phyloP scores from a whole-genome alignment of 2,329 filamentous ascomycete genomes.

The Dryadomyces quercivorus region DNA sequence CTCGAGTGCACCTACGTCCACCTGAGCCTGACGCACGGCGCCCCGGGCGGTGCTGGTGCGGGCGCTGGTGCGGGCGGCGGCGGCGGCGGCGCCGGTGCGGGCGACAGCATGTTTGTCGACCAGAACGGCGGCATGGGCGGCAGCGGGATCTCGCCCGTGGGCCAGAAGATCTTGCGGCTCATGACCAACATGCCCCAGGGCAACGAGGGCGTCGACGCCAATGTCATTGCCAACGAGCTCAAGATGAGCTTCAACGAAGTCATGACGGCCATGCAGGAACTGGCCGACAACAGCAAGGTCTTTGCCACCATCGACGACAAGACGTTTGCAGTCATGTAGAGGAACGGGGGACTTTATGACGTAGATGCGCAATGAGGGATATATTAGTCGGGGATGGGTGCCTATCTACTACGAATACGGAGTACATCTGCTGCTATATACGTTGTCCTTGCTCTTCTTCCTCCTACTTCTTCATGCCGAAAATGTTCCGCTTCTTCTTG shows the following conservation, averaged over 20 bases:
- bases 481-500: slow-evolving; percentile 23
- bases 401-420: too few relatives aligned
- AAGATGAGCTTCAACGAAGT: slow-evolving; percentile 59
- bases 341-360: neutral
- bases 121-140: slow-evolving; percentile 12
- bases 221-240: slow-evolving; percentile 57
- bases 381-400: too few relatives aligned
- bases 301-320: slow-evolving; percentile 89
- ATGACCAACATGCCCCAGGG: slow-evolving; percentile 56
- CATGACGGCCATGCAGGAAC: slow-evolving; percentile 66
- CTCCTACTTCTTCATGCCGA: slow-evolving; percentile 20
- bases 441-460: neutral
- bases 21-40: slow-evolving; percentile 66
- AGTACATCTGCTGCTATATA: neutral
- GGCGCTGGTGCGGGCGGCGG: slow-evolving; percentile 24
- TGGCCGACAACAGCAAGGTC: slow-evolving; percentile 61
- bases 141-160: slow-evolving; percentile 32
- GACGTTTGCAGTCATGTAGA: slow-evolving; percentile 40
- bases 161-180: slow-evolving; percentile 59
- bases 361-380: too few relatives aligned
- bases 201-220: slow-evolving; percentile 74
- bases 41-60: slow-evolving; percentile 27
- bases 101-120: slow-evolving; percentile 43
- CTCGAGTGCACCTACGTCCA: slow-evolving; percentile 85
- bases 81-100: slow-evolving; percentile 19